Evolutionary conservation across 1,139 yeast genomes (phyloP), one percentile per base, ranked within the genome.

Genomic region (Saccharomyces hybrid): DNA sequence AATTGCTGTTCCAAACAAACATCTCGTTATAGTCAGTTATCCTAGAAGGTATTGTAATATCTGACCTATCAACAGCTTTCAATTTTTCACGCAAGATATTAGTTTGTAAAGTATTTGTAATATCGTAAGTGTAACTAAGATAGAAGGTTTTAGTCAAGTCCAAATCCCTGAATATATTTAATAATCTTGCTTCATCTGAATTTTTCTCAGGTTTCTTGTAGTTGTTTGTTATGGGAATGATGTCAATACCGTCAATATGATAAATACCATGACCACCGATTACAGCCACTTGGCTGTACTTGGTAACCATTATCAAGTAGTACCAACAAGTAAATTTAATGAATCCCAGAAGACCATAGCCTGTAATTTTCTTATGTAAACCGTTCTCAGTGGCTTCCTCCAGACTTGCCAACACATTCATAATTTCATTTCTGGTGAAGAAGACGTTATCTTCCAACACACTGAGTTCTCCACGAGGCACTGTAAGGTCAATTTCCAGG

Each of bases 91-190:
- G 70, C 48, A 88, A 66, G 56, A 91, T 74, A 65, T 93, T 93
- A 16, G 88, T 82, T 69, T 95, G 99, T 50, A 95, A 73, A 0
- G 96, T 83, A 64, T 91, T 91, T 1, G 99, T 93, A 28, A 95
- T 76, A 67, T 95, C 98, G 67, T 93, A 95, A 2, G 95, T 86
- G 65, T 91, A 89, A 68, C 96, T 87, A 71, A 88, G 93, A 68
- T 95, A 95, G 68, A 95, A 95, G 0, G 98, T 91, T 67, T 88
- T 90, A 29, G 93, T 83, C 50, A 95, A 74, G 65, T 93, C 98
- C 59, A 95, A 76, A 61, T 85, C 86, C 61, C 87, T 85, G 69
- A 90, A 90, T 0, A 93, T 89, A 8, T 88, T 75, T 31, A 93
- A 73, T 50, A 88, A 80, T 57, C 90, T 75, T n/a, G 90, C 91